Conservation (phyloP, 768 basidiomycete species). For the Rhizopogon roseolus region DNA sequence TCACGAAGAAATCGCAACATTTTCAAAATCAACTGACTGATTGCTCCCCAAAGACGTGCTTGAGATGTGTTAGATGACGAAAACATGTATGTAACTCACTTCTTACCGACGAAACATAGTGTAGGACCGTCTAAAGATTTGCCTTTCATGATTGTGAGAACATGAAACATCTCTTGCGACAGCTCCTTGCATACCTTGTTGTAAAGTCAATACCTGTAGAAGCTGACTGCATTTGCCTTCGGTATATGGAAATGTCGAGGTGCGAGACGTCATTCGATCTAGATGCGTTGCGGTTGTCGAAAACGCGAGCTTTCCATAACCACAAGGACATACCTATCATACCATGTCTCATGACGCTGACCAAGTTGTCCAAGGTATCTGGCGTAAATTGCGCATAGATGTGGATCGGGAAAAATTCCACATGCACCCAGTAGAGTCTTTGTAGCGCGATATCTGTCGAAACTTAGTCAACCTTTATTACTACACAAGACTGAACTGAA, state of each 20-base stretch:
- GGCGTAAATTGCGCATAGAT: conserved; percentile 22
- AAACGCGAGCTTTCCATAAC: conserved; percentile 1
- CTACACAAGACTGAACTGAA: not conserved
- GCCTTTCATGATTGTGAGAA: conserved; percentile 11
- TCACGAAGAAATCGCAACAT: not conserved
- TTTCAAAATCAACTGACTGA: conserved; percentile 27
- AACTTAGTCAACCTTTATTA: not conserved
- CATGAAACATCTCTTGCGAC: not conserved
- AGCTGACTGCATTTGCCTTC: conserved; percentile 39
- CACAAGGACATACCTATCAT: conserved; percentile 33
- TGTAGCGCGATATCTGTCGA: conserved; percentile 36
- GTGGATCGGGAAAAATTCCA: conserved; percentile 55
- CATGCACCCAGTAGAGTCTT: conserved; percentile 51
- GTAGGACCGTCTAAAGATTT: conserved; percentile 32
- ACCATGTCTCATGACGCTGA: conserved; percentile 44
- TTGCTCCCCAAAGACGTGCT: conserved; percentile 40
- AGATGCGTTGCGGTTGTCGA: not conserved
- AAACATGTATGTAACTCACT: not conserved
- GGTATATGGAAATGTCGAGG: conserved; percentile 53
- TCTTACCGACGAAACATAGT: conserved; percentile 32
- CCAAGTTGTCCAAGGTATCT: conserved; percentile 37
- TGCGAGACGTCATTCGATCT: conserved; percentile 51
- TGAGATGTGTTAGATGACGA: not conserved
- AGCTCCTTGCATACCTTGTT: conserved; percentile 27
- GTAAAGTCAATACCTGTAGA: conserved; percentile 35